Evolutionary conservation across 2,329 filamentous ascomycete species (phyloP).

Genomic region (Alternaria sp.): DNA sequence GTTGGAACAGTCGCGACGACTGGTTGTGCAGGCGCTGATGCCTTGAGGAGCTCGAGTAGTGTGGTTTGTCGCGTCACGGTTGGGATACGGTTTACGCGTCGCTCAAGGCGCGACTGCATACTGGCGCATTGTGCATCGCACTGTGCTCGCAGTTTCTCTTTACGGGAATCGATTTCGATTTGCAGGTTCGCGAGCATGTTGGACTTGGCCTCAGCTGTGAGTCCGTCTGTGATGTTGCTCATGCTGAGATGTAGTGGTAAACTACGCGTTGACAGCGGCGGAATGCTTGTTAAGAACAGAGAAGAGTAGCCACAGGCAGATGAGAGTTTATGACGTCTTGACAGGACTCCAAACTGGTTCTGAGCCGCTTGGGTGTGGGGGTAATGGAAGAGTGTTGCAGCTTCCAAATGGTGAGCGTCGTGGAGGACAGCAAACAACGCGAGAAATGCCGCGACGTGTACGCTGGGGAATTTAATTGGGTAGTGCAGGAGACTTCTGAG

Average conservation of each 20-base stretch:
- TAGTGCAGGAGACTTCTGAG: neutral
- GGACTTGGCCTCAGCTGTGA: slow-evolving; percentile 49
- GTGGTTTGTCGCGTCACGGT: slow-evolving; percentile 77
- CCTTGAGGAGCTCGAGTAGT: slow-evolving; percentile 78
- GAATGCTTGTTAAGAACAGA: neutral
- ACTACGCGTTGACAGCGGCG: slow-evolving; percentile 29
- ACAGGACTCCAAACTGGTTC: slow-evolving; percentile 3
- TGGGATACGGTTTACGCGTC: slow-evolving; percentile 92
- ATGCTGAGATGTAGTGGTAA: slow-evolving; percentile 32
- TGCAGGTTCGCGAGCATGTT: slow-evolving; percentile 45
- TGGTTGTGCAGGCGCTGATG: slow-evolving; percentile 18
- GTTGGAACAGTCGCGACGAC: slow-evolving; percentile 19
- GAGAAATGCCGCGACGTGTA: slow-evolving; percentile 20
- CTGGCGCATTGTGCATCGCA: slow-evolving; percentile 89
- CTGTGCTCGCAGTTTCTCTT: slow-evolving; percentile 85
- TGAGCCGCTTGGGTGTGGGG: slow-evolving; percentile 6
- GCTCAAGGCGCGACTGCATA: slow-evolving; percentile 84
- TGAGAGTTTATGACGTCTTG: neutral
- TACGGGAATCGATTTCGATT: slow-evolving; percentile 76
- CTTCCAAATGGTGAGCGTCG: slow-evolving; percentile 1
- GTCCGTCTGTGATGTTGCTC: slow-evolving; percentile 21
- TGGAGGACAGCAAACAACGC: slow-evolving; percentile 35
- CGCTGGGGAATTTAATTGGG: neutral
- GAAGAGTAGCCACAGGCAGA: slow-evolving; percentile 1
- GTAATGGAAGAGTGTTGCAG: slow-evolving; percentile 5